Base-by-base conservation (phyloP, 164 flowering plant genomes). In the Liriodendron chinense region DNA sequence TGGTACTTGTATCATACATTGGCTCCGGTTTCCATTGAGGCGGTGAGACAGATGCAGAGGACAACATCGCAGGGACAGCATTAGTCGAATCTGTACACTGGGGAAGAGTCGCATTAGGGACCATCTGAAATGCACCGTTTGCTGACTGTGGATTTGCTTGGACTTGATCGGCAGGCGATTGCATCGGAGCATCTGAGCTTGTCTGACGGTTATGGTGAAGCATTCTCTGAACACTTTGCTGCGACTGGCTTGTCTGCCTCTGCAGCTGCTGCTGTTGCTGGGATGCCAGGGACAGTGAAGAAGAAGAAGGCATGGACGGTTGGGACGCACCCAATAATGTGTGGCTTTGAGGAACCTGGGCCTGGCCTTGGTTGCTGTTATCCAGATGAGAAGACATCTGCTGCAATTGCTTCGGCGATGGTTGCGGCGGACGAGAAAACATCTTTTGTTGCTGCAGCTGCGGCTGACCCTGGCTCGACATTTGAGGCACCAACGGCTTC, bases 21-120 rank as follows among this genome's bases (percentile, higher is more conserved):
- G 82, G 80, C 59, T 90, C 94, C 13, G 86, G 61, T 74, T 86
- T 85, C 89, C 85, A 82, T 68, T 79, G 92, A 74, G 73, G 61
- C 21, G 72, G 26, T 53, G 59, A 3, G 4, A 16, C 16, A 9
- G 84, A 28, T n/a, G 81, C 75, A 10, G 82, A 76, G 71, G 92
- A 78, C 71, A 85, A 70, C 61, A 79, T 81, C 66, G 68, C 77
- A 8, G 87, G 85, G 14, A 63, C 76, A 13, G n/a, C 75, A 78
- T 67, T 82, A 56, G 82, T 72, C 24, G 89, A 75, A 71, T 86
- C 89, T 62, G 76, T 59, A 74, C 78, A 74, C 75, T 81, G 87
- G 64, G 89, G 75, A 22, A 74, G 63, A 47, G 82, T 67, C 9
- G 74, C 22, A 25, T 72, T 71, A n/a, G 77, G 34, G 69, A 73